Base-by-base conservation (phyloP, 2,329 filamentous ascomycete genomes). In the Penicillium psychrosexuale region DNA sequence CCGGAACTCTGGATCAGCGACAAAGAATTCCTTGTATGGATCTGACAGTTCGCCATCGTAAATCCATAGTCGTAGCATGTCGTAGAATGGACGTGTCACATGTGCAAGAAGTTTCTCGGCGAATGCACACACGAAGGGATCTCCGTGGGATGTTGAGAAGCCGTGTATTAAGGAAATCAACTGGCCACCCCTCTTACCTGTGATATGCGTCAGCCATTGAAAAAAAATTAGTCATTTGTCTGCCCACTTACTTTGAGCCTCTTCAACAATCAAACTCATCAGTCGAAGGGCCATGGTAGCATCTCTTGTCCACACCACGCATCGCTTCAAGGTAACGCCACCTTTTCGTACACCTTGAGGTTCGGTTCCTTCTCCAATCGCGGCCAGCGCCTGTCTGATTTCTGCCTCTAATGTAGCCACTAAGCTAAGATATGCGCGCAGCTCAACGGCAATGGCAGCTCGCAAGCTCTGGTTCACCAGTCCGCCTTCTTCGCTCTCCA, bases 41-140 rank as follows among this genome's bases (percentile, higher is more conserved):
- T 99, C 94, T n/a, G 90, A 91, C 13, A 99, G 82, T 77, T 99
- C 95, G 57, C 94, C 94, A 67, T 99, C 93, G 69, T 99, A 99
- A 47, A 99, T 96, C 94, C 94, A 99, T 65, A 91, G 89, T 51
- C 91, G 86, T 51, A 99, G 80, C 78, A 99, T 97, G 66, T 95
- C 90, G 72, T 99, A 99, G 70, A 99, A 99, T 0, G 95, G 95
- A 15, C 89, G 83, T 1, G 94, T 97, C 51, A 99, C 89, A 66
- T 93, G 90, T 6, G 83, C 82, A 6, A 99, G 81, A 28, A 99
- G 80, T 24, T 93, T 85, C 72, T 97, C 93, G 0, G 94, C 94
- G 76, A 97, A 97, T 0, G 87, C 87, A 59, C 89, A 89, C 27
- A 99, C 94, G 61, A 97, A 92, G 0, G 94, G 94, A 63, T 99